Evolutionary conservation across 2,329 filamentous ascomycete genomes (phyloP), one percentile per base, ranked within the genome.

Genomic region (Lithohypha guttulata): DNA sequence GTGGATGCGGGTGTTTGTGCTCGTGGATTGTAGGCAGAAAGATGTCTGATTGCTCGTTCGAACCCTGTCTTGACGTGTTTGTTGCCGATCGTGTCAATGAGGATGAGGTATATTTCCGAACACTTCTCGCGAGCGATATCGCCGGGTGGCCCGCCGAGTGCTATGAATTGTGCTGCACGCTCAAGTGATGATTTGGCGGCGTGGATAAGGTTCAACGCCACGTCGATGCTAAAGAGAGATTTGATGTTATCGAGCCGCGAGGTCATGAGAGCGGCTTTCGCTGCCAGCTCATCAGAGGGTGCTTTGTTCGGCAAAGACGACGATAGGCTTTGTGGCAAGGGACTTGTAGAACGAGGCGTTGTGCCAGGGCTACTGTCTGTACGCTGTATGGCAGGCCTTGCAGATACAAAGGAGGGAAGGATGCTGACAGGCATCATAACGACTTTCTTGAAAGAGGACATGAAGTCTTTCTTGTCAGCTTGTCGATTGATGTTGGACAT

Each of bases 361-460:
- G 30, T 11, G 26, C 36, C 13, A 8, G 31, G 21, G 11, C 35
- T 14, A 15, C 35, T 30, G 13, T 30, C 26, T 13, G 35, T 22
- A 3, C 27, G 26, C 34, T 40, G n/a, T 35, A 39, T 36, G 32
- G 14, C 29, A 41, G 42, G 22, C 18, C 50, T 49, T 59, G 61
- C 44, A 63, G 70, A 54, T 77, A 84, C 39, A 47, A 84, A 74
- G 32, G 73, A 79, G 1, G 85, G 84, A 3, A 96, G 67, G 6
- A 86, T 89, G 37, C 84, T 93, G 34, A 98, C 89, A 2, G 91
- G 91, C 79, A 94, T 93, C 87, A 98, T 95, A 48, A 98, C 84
- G 6, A 98, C 91, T 60, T 96, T 96, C 56, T 86, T 95, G 69
- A 98, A 98, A 0, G 87, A 94, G 31, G 80, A 91, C 45, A 98